A percentile compares a stretch with the other conserved stretches of the same genome.
phyloP scores from a whole-genome alignment of 257 asterid genomes.

The Solanum lignicaule region DNA sequence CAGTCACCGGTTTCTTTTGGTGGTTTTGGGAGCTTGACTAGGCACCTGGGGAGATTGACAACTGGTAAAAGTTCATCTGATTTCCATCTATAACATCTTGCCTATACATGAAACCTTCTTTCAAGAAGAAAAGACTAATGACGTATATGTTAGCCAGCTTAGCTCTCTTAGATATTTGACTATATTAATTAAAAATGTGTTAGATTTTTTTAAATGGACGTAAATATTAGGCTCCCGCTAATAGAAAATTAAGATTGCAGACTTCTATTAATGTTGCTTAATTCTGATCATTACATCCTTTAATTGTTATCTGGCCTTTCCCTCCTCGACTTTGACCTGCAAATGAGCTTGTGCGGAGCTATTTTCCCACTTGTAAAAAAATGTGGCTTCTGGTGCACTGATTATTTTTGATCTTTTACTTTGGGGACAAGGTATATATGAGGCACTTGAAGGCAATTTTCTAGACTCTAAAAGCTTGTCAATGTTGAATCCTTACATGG shows the following conservation, averaged over 20 bases:
- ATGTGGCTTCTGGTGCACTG: neutral
- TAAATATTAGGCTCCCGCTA: neutral
- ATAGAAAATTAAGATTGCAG: neutral
- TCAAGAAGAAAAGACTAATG: neutral
- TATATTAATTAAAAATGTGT: neutral
- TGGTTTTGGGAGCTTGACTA: conserved; percentile 95
- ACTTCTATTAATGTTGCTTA: neutral
- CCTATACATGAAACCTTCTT: neutral
- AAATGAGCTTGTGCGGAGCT: neutral
- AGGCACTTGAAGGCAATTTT: conserved; percentile 57
- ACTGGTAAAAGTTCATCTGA: conserved; percentile 30
- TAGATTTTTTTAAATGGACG: neutral
- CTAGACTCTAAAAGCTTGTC: conserved; percentile 71
- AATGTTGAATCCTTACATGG: conserved; percentile 84
- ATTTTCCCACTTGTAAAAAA: neutral
- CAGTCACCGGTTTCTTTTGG: conserved; percentile 98
- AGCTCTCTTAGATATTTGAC: neutral
- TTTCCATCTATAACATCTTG: neutral
- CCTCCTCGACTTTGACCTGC: neutral
- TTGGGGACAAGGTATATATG: conserved; percentile 57
- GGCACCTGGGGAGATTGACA: conserved; percentile 85
- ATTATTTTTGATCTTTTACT: neutral
- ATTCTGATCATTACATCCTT: neutral
- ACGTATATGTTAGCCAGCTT: neutral
- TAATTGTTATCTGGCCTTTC: neutral